Evolutionary conservation across 2,329 filamentous ascomycete genomes (phyloP), one percentile per base, ranked within the genome.

Genomic region (Fusarium staphyleae): DNA sequence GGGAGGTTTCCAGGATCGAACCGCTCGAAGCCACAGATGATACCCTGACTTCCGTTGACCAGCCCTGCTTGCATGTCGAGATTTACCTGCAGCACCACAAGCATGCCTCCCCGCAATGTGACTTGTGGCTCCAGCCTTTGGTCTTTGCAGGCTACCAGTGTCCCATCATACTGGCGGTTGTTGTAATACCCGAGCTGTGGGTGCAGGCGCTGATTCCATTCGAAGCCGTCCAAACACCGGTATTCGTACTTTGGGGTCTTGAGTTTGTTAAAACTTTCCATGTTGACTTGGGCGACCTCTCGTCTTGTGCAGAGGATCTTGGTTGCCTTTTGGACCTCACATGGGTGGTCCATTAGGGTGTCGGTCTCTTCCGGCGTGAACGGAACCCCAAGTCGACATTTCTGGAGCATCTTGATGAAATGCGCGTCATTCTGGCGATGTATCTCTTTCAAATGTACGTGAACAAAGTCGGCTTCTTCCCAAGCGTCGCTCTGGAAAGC

Each of bases 401-500:
- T 84, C 29, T 85, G 76, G 2, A 88, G 73, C 37, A 86, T 79
- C 3, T 70, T 68, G 51, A 85, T 79, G 62, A 87, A 87, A 0
- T 63, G 62, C 30, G 68, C 50, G 55, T 87, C 84, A 6, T 64
- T 77, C 53, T 88, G 85, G 4, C 85, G 78, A 62, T 85, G 82
- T 4, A 87, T 82, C 4, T 78, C 72, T 2, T 71, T 78, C 0
- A 88, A 73, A 8, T 83, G 74, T 2, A 86, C 73, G 8, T 83
- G 74, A 2, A 86, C 70, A 50, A 88, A 87, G 2, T 78, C 60
- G 56, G 82, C 82, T 36, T 80, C 71, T 11, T 71, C 53, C 86
- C 85, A 88, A 0, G 78, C 78, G 2, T 69, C 50, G 57, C 81
- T 85, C 14, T 75, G 72, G 59, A 88, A 88, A 0, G 84, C 85